phyloP scores from a whole-genome alignment of 2,329 filamentous ascomycete genomes.

The Fusarium concolor region DNA sequence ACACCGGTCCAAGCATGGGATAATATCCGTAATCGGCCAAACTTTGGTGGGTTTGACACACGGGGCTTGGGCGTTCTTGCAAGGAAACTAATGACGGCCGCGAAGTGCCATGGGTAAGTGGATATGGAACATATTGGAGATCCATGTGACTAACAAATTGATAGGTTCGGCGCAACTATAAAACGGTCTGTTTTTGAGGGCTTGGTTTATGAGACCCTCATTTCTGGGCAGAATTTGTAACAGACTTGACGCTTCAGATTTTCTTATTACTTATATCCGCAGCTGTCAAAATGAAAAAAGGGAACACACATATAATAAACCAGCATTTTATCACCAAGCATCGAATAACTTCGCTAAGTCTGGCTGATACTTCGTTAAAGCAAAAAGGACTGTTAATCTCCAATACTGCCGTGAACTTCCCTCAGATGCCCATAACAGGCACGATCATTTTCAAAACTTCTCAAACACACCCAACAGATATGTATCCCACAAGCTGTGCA shows the following conservation, averaged over 20 bases:
- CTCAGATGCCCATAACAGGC: constrained; percentile 10
- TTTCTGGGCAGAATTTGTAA: not conserved
- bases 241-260: no score
- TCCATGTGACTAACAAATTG: accelerated
- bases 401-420: not conserved
- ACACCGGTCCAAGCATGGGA: constrained; percentile 31
- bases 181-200: constrained; percentile 25
- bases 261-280: no score
- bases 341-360: no score
- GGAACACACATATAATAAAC: no score
- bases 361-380: no score
- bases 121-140: accelerated
- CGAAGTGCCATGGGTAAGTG: constrained; percentile 26
- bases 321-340: no score
- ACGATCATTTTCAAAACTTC: constrained; percentile 42
- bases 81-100: constrained; percentile 3
- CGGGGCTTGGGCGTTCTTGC: constrained; percentile 1
- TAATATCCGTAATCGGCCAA: constrained; percentile 7
- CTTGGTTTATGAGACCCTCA: constrained; percentile 11
- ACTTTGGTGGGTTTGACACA: constrained; percentile 8
- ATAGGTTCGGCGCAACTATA: constrained; percentile 24
- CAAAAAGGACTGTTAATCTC: no score
- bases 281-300: no score
- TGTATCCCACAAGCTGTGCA: constrained; percentile 56
- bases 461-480: constrained; percentile 62